Evolutionary conservation across 176 grass and related monocot species (phyloP), one percentile per base, ranked within the genome.

Genomic region (Ensete ventricosum): DNA sequence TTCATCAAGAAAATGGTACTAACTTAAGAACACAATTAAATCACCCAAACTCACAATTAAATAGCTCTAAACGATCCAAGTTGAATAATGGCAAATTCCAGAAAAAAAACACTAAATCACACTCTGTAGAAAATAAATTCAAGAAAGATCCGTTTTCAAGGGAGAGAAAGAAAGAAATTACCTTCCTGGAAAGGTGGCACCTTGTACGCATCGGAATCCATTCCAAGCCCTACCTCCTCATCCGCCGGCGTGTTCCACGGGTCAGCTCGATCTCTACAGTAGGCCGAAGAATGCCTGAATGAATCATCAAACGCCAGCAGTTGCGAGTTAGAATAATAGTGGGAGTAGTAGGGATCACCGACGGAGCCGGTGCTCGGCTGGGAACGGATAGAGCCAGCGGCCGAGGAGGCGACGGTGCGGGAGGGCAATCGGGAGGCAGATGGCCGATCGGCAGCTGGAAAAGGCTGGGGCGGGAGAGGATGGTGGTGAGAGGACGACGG

Each of bases 171-270:
- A 27, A 19, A 11, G 72, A 74, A 26, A 55, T 29, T 55, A 74
- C 72, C 72, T 74, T 29, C 53, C 12, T 55, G 20, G 21, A 74
- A 74, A 74, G 14, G 4, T 34, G 52, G 52, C 1, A n/a, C 23
- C 23, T 26, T 29, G 53, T 43, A 55, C 52, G 13, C 53, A 34
- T 74, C 22, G 50, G 53, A 14, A 74, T 53, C 19, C 11, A 27
- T 57, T 55, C 52, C 53, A 14, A 52, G 51, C 52, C 53, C 53
- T 17, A 19, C 72, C 72, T 55, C 53, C 52, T 55, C 72, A 74
- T 74, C 72, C 23, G 57, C 14, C 14, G 72, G 71, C 11, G 23
- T 16, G 52, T 54, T 74, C 72, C 52, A 55, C 20, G 53, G 72
- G 53, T 8, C 52, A 23, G 13, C 11, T 5, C 14, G 25, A 9